Percentiles rank a stretch among this genome's conserved stretches.
These are phyloP conservation scores for Aspergillus heteromorphus DNA, from an alignment of 495 filamentous ascomycete species.

Conservation along the genomic window DNA sequence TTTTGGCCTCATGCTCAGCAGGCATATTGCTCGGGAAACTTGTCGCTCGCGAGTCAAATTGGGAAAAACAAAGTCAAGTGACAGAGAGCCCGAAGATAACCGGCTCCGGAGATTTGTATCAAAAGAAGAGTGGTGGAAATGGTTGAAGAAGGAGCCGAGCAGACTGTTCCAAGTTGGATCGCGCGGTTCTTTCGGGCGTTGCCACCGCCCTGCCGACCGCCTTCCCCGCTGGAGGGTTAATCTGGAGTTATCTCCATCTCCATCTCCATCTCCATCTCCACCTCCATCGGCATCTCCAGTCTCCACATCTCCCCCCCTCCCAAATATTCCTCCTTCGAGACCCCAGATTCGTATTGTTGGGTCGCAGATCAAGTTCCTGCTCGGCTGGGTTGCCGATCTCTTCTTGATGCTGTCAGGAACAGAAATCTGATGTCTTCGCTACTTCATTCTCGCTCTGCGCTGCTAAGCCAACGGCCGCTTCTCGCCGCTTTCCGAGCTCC, in stretches of 20 bases:
- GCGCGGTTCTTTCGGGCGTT: background rate
- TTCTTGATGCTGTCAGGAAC: background rate
- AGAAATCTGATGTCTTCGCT: background rate
- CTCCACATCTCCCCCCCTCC: too few species aligned
- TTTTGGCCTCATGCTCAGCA: slow-evolving; percentile 1
- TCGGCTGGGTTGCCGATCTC: background rate
- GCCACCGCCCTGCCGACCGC: slow-evolving; percentile 10
- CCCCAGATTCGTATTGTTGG: too few species aligned
- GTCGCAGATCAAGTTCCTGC: background rate
- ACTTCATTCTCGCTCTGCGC: background rate
- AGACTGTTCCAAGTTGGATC: background rate
- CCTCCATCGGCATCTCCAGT: too few species aligned
- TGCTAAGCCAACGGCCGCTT: background rate
- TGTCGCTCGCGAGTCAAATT: background rate
- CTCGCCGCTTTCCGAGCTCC: slow-evolving; percentile 2
- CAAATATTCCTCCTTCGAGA: too few species aligned
- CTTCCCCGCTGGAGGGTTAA: background rate
- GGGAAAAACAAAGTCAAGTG: background rate
- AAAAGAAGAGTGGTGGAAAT: background rate
- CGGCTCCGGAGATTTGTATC: background rate
- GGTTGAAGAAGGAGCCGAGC: background rate
- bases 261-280: background rate
- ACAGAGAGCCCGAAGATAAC: background rate
- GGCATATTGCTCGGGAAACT: slow-evolving; percentile 9
- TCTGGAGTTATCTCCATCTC: background rate